These are phyloP conservation scores for Apiospora malaysiana DNA, from an alignment of 2,329 filamentous ascomycete species.

Conservation along the genomic window DNA sequence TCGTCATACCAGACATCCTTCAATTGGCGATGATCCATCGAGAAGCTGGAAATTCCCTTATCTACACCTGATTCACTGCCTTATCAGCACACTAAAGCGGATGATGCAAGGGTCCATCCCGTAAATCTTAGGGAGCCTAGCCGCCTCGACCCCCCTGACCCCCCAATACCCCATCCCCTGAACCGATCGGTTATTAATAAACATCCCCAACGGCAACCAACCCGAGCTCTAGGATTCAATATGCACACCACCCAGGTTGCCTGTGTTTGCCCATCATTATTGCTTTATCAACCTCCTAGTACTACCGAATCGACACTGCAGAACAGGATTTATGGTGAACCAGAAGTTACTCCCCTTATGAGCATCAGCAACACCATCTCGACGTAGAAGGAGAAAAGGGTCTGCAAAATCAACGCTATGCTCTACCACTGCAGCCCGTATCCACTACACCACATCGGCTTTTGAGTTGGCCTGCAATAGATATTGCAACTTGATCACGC, in stretches of 20 bases:
- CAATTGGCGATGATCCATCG: constrained; percentile 28
- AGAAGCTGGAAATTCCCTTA: constrained; percentile 35
- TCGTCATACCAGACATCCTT: constrained; percentile 11
- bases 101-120: constrained; percentile 26
- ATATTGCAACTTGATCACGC: neutral
- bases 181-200: constrained; percentile 15
- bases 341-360: no score
- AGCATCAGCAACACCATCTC: neutral
- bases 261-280: no score
- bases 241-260: neutral
- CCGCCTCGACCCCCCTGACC: constrained; percentile 24
- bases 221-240: no score
- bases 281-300: neutral
- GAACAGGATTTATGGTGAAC: no score
- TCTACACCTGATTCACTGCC: constrained; percentile 32
- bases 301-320: neutral
- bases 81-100: constrained; percentile 34
- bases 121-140: constrained; percentile 5
- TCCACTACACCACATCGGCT: neutral
- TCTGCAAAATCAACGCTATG: neutral
- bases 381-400: neutral
- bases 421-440: neutral
- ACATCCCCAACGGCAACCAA: neutral
- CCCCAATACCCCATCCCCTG: constrained; percentile 21
- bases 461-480: neutral